These are phyloP conservation scores for Brassica juncea DNA, from an alignment of 345 rosid genomes.

Conservation along the genomic window DNA sequence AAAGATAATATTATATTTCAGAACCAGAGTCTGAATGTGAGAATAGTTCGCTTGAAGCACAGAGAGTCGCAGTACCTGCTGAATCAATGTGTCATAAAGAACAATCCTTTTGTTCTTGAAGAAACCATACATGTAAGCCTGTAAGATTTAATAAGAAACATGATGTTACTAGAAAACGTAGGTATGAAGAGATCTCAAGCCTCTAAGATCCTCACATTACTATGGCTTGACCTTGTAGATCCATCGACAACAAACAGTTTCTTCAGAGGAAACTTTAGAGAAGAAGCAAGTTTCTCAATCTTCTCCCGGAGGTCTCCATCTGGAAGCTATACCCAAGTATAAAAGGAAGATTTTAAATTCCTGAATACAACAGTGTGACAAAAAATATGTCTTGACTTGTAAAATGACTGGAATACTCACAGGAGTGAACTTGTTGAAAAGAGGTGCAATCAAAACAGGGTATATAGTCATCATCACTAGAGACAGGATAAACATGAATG, in stretches of 20 bases:
- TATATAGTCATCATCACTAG: constrained; percentile 96
- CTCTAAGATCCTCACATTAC: constrained; percentile 73
- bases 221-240: constrained; percentile 99
- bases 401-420: constrained; percentile 53
- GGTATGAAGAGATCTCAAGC: constrained; percentile 12
- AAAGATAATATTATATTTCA: neutral
- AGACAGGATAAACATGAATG: constrained; percentile 88
- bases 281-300: constrained; percentile 90
- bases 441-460: constrained; percentile 92
- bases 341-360: too few relatives aligned
- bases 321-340: constrained; percentile 63
- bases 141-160: constrained; percentile 27
- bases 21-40: neutral
- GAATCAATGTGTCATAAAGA: constrained; percentile 94
- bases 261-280: constrained; percentile 85
- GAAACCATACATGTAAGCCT: constrained; percentile 99
- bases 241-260: constrained; percentile 98
- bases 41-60: constrained; percentile 12
- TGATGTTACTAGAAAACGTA: neutral
- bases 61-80: constrained; percentile 61
- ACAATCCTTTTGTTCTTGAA: constrained; percentile 98
- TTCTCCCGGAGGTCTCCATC: constrained; percentile 81
- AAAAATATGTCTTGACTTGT: neutral
- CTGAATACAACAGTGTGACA: too few relatives aligned
- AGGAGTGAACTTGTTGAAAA: constrained; percentile 94